A percentile compares a stretch with the other conserved stretches of the same genome.
Conservation (phyloP, 2,329 filamentous ascomycete genomes). For the Phoma sp. region DNA sequence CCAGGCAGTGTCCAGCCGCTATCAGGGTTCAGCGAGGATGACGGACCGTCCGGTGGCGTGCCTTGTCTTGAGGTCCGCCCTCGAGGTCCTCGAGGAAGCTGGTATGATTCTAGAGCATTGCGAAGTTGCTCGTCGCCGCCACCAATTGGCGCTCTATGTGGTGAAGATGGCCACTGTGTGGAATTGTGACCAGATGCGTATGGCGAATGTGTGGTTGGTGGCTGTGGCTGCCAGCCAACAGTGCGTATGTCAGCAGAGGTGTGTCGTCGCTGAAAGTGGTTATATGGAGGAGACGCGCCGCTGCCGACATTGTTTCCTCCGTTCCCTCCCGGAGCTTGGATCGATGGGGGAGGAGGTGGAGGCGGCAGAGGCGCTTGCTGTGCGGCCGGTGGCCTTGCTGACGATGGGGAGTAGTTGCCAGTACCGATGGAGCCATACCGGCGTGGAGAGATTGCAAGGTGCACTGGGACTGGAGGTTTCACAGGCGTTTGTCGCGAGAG, state of each 20-base stretch:
- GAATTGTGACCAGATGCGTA: slow-evolving; percentile 70
- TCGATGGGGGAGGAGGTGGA: slow-evolving; percentile 68
- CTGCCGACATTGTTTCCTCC: slow-evolving; percentile 56
- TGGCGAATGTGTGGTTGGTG: slow-evolving; percentile 64
- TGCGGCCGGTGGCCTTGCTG: slow-evolving; percentile 74
- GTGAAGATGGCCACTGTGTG: slow-evolving; percentile 72
- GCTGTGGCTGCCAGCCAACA: slow-evolving; percentile 67
- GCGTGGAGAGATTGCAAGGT: slow-evolving; percentile 78
- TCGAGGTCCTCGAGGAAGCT: slow-evolving; percentile 63
- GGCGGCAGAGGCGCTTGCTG: slow-evolving; percentile 67
- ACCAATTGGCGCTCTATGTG: slow-evolving; percentile 56
- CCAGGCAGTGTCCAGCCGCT: slow-evolving; percentile 64
- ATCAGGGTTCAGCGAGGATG: slow-evolving; percentile 60
- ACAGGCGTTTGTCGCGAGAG: slow-evolving; percentile 69
- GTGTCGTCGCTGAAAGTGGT: slow-evolving; percentile 78
- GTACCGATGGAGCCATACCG: slow-evolving; percentile 88
- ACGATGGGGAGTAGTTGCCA: slow-evolving; percentile 72
- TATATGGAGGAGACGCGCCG: slow-evolving; percentile 65
- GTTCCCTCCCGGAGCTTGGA: slow-evolving; percentile 67
- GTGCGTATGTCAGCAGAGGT: slow-evolving; percentile 93
- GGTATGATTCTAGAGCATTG: slow-evolving; percentile 74
- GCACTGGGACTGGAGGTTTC: slow-evolving; percentile 80
- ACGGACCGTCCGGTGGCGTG: slow-evolving; percentile 62
- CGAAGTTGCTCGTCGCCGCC: slow-evolving; percentile 72
- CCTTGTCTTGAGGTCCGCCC: slow-evolving; percentile 60